Percentiles rank a stretch among this genome's conserved stretches.
phyloP scores from a whole-genome alignment of 495 filamentous ascomycete species.

The Podospora comata region DNA sequence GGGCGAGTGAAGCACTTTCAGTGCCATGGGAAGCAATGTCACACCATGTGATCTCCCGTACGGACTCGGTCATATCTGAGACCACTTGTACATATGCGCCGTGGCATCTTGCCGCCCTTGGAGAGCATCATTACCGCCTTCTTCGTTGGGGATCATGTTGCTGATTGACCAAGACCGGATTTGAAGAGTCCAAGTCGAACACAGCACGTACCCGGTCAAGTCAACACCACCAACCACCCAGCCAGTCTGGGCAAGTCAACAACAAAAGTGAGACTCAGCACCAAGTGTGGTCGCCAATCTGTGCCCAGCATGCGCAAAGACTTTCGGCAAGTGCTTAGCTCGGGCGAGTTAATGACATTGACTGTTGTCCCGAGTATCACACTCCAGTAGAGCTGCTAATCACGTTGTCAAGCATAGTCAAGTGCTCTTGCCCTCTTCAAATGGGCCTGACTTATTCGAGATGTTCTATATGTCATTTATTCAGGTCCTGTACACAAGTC shows the following conservation, averaged over 20 bases:
- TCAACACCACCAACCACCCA: background rate
- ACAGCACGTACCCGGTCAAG: background rate
- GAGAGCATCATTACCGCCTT: background rate
- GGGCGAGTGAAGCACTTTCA: conserved; percentile 15
- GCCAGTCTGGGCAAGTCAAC: background rate
- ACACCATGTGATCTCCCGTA: conserved; percentile 17
- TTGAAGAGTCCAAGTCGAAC: background rate
- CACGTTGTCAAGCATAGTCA: background rate
- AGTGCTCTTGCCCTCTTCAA: background rate
- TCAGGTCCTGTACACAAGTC: background rate
- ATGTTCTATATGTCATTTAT: background rate
- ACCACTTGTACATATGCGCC: background rate
- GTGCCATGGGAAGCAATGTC: conserved; percentile 19
- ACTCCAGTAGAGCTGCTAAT: background rate
- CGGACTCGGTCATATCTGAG: background rate
- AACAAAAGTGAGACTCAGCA: background rate
- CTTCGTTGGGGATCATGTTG: background rate
- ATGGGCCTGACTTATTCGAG: too few species aligned
- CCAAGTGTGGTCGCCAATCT: background rate
- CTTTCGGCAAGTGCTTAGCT: background rate
- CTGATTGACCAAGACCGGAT: background rate
- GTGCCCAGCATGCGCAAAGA: background rate
- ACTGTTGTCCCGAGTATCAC: background rate
- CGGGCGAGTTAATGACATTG: background rate
- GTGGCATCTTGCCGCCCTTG: background rate